Evolutionary conservation across 108 stramenopile genomes (phyloP).

Genomic region (Cylindrotheca closterium): DNA sequence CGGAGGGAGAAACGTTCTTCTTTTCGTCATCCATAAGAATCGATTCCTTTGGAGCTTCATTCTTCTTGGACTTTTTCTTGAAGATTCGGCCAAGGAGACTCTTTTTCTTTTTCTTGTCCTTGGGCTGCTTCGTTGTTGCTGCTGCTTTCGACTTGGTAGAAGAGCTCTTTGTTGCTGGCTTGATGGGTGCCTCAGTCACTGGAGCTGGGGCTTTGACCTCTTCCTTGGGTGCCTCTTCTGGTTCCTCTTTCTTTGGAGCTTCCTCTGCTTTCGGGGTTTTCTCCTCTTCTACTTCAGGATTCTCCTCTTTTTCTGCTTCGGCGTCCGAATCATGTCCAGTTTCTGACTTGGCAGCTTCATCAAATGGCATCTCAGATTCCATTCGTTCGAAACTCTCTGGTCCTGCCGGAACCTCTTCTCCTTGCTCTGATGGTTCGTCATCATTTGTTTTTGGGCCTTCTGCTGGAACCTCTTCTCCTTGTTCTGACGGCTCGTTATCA

Average conservation of each 20-base stretch:
- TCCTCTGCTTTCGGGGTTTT: background rate
- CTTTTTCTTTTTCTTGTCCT: constrained; percentile 8
- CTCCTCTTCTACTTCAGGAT: background rate
- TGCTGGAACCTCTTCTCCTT: constrained; percentile 1
- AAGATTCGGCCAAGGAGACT: constrained; percentile 9
- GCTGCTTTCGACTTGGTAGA: background rate
- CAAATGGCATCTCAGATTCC: too few relatives aligned
- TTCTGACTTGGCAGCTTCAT: too few relatives aligned
- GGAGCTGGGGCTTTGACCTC: background rate
- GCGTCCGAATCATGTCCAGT: too few relatives aligned
- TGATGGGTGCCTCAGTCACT: background rate
- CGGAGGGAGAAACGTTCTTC: background rate
- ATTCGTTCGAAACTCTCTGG: too few relatives aligned
- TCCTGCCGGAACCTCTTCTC: too few relatives aligned
- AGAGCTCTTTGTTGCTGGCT: background rate
- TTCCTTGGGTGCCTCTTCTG: background rate
- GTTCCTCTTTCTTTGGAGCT: background rate
- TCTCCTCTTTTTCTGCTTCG: background rate
- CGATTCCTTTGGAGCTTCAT: background rate
- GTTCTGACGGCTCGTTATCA: background rate
- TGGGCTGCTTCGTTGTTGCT: background rate
- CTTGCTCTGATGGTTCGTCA: too few relatives aligned
- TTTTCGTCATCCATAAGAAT: too few relatives aligned
- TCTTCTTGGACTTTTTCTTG: constrained; percentile 4
- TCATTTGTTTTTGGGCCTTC: background rate